phyloP scores from a whole-genome alignment of 2,329 filamentous ascomycete genomes.

The Plenodomus tracheiphilus region DNA sequence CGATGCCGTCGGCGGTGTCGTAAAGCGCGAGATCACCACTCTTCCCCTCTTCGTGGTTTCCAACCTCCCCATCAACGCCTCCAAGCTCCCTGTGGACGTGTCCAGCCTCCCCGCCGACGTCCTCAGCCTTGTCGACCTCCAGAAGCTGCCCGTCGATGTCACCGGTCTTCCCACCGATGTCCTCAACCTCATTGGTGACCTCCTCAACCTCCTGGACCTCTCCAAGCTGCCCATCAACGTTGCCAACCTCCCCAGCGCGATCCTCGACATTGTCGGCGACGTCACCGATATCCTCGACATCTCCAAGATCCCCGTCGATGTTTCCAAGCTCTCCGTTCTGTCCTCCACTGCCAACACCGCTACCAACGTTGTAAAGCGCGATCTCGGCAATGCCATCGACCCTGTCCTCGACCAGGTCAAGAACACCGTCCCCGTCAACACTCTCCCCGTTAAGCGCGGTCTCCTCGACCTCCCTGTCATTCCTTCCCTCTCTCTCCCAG shows the following conservation, averaged over 20 bases:
- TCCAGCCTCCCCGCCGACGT: not conserved
- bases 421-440: not conserved
- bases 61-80: not conserved
- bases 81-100: not conserved
- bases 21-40: not conserved
- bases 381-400: not conserved
- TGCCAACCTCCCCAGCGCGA: not conserved
- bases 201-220: not conserved
- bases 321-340: not conserved
- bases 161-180: not conserved
- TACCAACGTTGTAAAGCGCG: not conserved
- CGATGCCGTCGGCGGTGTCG: not conserved
- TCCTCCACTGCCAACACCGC: not conserved
- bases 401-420: not conserved
- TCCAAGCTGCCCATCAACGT: not conserved
- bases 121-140: not conserved
- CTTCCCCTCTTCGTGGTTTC: not conserved
- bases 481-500: not conserved
- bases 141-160: not conserved
- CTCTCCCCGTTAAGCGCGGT: not conserved
- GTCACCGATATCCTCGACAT: not conserved
- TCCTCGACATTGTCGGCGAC: not conserved
- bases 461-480: conserved; percentile 1
- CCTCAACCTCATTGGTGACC: not conserved
- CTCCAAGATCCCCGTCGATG: not conserved